phyloP scores from a whole-genome alignment of 75 land plant species.

The Sequoiadendron giganteum region DNA sequence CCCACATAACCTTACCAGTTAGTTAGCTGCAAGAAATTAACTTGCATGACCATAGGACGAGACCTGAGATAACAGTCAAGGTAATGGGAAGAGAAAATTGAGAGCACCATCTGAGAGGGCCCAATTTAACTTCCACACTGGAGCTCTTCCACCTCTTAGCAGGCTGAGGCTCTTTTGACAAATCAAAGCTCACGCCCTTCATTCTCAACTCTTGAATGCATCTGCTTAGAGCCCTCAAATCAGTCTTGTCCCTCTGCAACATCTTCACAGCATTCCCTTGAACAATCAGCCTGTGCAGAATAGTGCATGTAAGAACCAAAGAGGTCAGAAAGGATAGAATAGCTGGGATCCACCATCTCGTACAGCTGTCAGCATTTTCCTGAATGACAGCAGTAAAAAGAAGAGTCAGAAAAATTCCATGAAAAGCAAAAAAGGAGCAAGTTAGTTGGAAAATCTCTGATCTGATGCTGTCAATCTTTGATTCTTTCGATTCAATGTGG shows the following conservation, averaged over 20 bases:
- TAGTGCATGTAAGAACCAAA: constrained; percentile 25
- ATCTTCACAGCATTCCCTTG: constrained; percentile 33
- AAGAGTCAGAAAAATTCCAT: constrained; percentile 39
- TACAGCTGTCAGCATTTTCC: constrained; percentile 8
- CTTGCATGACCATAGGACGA: constrained; percentile 35
- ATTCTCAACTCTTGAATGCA: constrained; percentile 65
- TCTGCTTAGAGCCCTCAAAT: constrained; percentile 33
- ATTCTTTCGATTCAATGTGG: constrained; percentile 33
- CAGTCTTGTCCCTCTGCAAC: constrained; percentile 43
- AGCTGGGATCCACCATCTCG: constrained; percentile 58
- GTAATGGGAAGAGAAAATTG: constrained; percentile 28
- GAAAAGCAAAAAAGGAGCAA: constrained; percentile 54
- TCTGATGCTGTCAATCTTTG: constrained; percentile 27
- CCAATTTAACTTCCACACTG: constrained; percentile 64
- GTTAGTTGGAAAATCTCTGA: constrained; percentile 47
- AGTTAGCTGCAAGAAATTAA: constrained; percentile 43
- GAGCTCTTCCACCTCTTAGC: constrained; percentile 65
- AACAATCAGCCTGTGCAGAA: constrained; percentile 34
- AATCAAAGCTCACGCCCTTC: constrained; percentile 68
- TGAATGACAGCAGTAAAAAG: constrained; percentile 40
- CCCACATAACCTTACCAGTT: not conserved
- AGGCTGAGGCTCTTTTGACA: constrained; percentile 39
- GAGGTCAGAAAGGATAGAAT: constrained; percentile 28
- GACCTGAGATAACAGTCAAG: constrained; percentile 38
- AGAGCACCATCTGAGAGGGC: constrained; percentile 41